Evolutionary conservation across 805 yeast species (phyloP), one percentile per base, ranked within the genome.

Genomic region (Candida vaughaniae): DNA sequence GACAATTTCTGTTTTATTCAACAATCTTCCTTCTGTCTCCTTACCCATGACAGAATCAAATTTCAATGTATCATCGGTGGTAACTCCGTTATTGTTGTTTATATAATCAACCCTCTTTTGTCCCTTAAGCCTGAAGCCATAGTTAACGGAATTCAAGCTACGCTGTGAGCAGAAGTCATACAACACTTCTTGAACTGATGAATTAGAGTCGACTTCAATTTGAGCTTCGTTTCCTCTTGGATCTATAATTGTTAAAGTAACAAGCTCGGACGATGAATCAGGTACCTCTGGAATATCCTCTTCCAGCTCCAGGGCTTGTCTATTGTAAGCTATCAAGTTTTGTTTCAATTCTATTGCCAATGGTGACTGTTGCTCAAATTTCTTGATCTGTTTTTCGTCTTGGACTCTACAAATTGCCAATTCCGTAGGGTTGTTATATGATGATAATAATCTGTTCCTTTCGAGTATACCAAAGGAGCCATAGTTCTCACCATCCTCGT

Each of bases 401-500:
- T 64, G 48, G 2, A 85, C 86, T 43, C 58, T 64, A 35, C 88
- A 81, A 9, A 93, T 55, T 0, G 95, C 95, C 38, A 93, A 75
- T 47, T 88, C 96, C 46, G 81, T 86, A 4, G 72, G 70, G 37
- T 80, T 82, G 16, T 88, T 85, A 56, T 88, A 86, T 0, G 91
- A 78, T 2, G 79, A 66, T 18, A 93, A 66, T 3, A 66, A 50
- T 36, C 90, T 68, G 0, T 76, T 71, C 45, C 97, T 66, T 30
- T 84, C 91, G 38, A 93, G 64, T 1, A 90, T 78, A 1, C 98
- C 98, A 65, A 93, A 90, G 35, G 88, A 86, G 48, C 95, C 99
- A 36, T 87, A 89, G 25, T 85, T 82, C 34, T 95, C 96, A 6
- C 91, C 91, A 55, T 90, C 97, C 34, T 91, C 98, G 56, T 93